Evolutionary conservation across 176 grass and related monocot genomes (phyloP), one percentile per base, ranked within the genome.

Genomic region (Musa schizocarpa): DNA sequence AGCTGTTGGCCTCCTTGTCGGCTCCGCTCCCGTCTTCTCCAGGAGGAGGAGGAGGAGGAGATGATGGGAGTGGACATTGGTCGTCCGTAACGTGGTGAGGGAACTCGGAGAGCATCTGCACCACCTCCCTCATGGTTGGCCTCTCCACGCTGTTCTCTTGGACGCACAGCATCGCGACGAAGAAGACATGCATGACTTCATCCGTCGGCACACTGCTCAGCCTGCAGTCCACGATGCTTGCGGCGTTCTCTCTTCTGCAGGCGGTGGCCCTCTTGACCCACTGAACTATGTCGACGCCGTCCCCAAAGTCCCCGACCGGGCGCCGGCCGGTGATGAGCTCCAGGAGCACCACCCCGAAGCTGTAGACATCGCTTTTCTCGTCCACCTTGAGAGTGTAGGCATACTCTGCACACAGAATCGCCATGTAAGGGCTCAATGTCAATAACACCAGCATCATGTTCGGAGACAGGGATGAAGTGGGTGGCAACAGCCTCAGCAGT

Each of bases 281-380:
- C 68, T 92, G 91, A n/a, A 99, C 96, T 54, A 99, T 92, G 76
- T 99, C 96, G 10, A 99, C 96, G 0, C 95, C 96, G 8, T 99
- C 88, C 0, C 96, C 96, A 53, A 99, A 99, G 23, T 88, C 96
- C 0, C 91, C 96, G 3, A 99, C 96, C 0, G 96, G 91, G 0
- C 92, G 87, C 1, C 82, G 71, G 0, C 96, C 91, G 0, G 96
- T 92, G 81, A 99, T 85, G 9, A 99, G 82, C 84, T 99, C 96
- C 8, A 99, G 81, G 0, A 99, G 86, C 0, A 99, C 96, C 5
- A 99, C 96, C 0, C 96, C 91, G 27, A 81, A 99, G 78, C 96
- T 99, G 70, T 99, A 99, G 5, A 99, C 91, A 49, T 99, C 96
- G 48, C 86, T 95, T 56, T 99, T 99, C 82, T 99, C 96, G 67